A percentile compares a stretch with the other conserved stretches of the same genome.
These are phyloP conservation scores for Diaporthe sp. DNA, from an alignment of 2,329 filamentous ascomycete species.

Conservation along the genomic window DNA sequence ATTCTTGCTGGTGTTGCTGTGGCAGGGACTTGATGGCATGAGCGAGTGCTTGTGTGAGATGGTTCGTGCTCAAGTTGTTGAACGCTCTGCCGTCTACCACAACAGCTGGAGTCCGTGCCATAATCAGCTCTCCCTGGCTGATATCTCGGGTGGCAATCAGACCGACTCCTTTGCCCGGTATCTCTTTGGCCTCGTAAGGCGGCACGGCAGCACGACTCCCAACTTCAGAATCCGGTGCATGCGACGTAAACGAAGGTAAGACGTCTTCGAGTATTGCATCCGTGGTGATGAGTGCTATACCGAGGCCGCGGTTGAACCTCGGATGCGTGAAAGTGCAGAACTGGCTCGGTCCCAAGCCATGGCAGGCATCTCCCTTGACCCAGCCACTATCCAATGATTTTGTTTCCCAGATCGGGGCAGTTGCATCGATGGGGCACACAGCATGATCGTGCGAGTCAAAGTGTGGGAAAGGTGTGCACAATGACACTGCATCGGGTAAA, in stretches of 20 bases:
- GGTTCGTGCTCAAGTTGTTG: neutral
- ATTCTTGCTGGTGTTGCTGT: constrained; percentile 5
- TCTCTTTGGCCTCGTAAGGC: constrained; percentile 16
- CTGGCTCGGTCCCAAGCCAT: neutral
- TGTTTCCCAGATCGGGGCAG: constrained; percentile 2
- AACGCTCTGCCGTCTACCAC: constrained; percentile 18
- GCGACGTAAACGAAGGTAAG: neutral
- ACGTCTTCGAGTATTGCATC: constrained; percentile 7
- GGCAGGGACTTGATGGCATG: constrained; percentile 23
- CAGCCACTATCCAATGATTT: neutral
- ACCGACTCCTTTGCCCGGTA: constrained; percentile 25
- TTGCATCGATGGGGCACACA: constrained; percentile 19
- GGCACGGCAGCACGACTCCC: neutral
- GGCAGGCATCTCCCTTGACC: constrained; percentile 29
- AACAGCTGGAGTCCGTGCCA: constrained; percentile 31
- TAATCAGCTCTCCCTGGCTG: constrained; percentile 16
- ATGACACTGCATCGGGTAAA: neutral
- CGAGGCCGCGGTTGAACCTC: constrained; percentile 29
- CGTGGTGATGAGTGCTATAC: constrained; percentile 29
- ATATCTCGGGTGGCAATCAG: constrained; percentile 30
- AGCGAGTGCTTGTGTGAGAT: constrained; percentile 11
- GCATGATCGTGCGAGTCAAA: constrained; percentile 23
- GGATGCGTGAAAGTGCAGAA: constrained; percentile 31
- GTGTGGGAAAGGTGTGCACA: constrained; percentile 1
- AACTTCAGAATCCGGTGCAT: neutral